Evolutionary conservation across 768 basidiomycete species (phyloP), one percentile per base, ranked within the genome.

Genomic region (Aureoboletus auriporus): DNA sequence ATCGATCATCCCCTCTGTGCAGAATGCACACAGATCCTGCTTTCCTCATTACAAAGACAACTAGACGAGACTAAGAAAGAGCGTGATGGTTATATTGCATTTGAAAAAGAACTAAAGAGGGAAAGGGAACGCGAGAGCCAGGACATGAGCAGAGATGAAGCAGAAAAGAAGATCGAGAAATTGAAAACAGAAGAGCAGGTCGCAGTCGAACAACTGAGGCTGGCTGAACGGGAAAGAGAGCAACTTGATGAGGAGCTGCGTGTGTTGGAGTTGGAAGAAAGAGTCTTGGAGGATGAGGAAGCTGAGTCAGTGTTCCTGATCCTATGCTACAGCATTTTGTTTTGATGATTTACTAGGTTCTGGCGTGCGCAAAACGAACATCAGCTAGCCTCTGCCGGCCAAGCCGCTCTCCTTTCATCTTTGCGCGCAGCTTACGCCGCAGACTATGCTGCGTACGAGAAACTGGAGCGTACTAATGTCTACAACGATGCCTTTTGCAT

Each of bases 401-500:
- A 92, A 61, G 70, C 73, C 26, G 75, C 84, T 14, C 84, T 87
- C 56, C 67, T 88, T 36, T 80, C 85, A 20, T 83, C 86, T 2
- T 69, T 93, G 44, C 76, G 84, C 31, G 83, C 88, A 9, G 86
- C 89, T 7, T 89, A 91, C 56, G 82, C 83, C 17, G 80, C 85
- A 20, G 90, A 90, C 59, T 77, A 85, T 16, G 78, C 77, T 10
- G 84, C 84, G 4, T 75, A 89, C 13, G 89, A 92, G 62, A 88
- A 89, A 65, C 75, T 96, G 10, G 88, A 93, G 62, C 80, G 86
- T 44, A 92, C 92, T 3, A 96, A 96, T 61, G 93, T 96, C 20
- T 95, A 95, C 71, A 93, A 93, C 51, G 93, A 96, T 58, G 89
- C 92, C 0, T 96, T 96, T 62, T 93, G 91, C 60, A 94, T 95